Evolutionary conservation across 2,329 filamentous ascomycete species (phyloP).

Genomic region (Teratosphaeria nubilosa): DNA sequence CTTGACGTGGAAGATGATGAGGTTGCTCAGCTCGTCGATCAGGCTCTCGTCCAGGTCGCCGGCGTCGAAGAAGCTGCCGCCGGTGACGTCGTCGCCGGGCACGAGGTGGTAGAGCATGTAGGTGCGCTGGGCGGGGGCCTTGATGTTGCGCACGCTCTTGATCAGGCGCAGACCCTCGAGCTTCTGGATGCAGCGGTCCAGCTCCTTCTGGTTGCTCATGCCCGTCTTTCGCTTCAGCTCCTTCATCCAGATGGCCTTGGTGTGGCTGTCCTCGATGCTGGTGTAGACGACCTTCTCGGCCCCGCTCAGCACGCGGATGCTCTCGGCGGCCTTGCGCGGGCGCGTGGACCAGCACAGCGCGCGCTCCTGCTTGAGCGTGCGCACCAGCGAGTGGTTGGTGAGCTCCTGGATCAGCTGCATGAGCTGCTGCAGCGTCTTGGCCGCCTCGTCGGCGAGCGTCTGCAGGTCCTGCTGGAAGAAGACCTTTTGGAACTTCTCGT

Average conservation of each 20-base stretch:
- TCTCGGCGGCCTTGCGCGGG: slow-evolving; percentile 17
- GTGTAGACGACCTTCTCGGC: slow-evolving; percentile 82
- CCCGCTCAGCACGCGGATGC: slow-evolving; percentile 39
- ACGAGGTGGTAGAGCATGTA: slow-evolving; percentile 83
- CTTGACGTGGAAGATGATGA: slow-evolving; percentile 65
- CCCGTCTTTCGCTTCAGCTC: slow-evolving; percentile 63
- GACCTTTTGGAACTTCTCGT: slow-evolving; percentile 21
- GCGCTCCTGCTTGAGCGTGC: slow-evolving; percentile 18
- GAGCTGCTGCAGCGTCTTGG: slow-evolving; percentile 11
- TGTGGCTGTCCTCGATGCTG: slow-evolving; percentile 75
- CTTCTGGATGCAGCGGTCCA: slow-evolving; percentile 56
- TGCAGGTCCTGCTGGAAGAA: slow-evolving; percentile 20
- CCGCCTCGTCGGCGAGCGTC: slow-evolving; percentile 4
- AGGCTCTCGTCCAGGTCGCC: slow-evolving; percentile 82
- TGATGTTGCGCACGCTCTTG: slow-evolving; percentile 81
- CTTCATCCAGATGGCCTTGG: slow-evolving; percentile 84
- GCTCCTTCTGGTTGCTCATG: slow-evolving; percentile 63
- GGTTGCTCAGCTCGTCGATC: slow-evolving; percentile 63
- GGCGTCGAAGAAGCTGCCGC: slow-evolving; percentile 90
- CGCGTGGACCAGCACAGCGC: slow-evolving; percentile 21
- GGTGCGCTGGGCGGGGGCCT: slow-evolving; percentile 84
- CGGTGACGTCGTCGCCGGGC: slow-evolving; percentile 81
- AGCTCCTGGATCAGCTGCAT: slow-evolving; percentile 24
- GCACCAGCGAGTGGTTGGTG: slow-evolving; percentile 21
- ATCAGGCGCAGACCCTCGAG: slow-evolving; percentile 76